Evolutionary conservation across 306 rosid genomes (phyloP), one percentile per base, ranked within the genome.

Genomic region (Luffa acutangula): DNA sequence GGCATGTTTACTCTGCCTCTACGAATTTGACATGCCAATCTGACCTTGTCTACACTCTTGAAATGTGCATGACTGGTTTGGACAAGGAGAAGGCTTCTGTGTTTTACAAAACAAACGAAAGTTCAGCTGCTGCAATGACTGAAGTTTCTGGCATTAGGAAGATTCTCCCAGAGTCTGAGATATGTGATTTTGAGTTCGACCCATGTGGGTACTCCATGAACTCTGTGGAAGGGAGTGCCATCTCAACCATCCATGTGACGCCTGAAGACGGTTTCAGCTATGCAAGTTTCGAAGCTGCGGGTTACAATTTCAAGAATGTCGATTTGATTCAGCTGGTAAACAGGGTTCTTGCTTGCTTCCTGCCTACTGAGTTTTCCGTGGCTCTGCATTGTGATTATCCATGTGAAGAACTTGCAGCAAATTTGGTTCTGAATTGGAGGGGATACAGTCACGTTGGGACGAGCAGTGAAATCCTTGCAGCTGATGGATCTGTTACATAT

Each of bases 171-270:
- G 85, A 80, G 64, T 25, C 31, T 25, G 31, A 90, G 33, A 90
- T 90, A 11, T 87, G 94, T 10, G 94, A 90, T 75, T 90, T 90
- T 1, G 91, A 87, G 14, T 90, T 90, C 78, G 94, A 90, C 5
- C 92, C 94, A 0, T 90, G 94, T 65, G 94, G 94, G 54, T 90
- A 88, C 76, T 90, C 94, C 1, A 88, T 90, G 94, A 90, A 90
- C 20, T 86, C 92, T 36, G 84, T 90, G 18, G 89, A 90, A 81
- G 90, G 88, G 12, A 70, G 78, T 66, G 94, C 92, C 12, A 86
- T 90, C 57, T 90, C 93, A 7, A 90, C 93, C 72, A 90, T 90
- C 77, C 93, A 90, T 64, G 79, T 90, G 13, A 82, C 85, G 13
- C 85, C 85, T 90, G 88, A 48, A 48, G 52, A 48, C 2, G 52